A percentile compares a stretch with the other conserved stretches of the same genome.
Evolutionary conservation across 1,139 yeast species (phyloP).

Genomic region (Taiozyma sp.): DNA sequence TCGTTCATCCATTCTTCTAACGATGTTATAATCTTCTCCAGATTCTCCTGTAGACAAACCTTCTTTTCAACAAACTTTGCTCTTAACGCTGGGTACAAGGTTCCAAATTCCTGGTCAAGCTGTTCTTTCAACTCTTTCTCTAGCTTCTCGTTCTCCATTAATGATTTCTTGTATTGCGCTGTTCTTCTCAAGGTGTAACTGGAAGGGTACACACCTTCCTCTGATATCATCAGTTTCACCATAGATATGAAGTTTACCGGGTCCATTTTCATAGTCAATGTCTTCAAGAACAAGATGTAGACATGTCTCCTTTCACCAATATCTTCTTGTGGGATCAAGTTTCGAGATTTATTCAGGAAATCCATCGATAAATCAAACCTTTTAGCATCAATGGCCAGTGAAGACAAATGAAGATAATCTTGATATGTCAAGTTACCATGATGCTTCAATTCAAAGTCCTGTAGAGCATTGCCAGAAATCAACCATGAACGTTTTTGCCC

Average conservation of each 20-base stretch:
- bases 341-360: background rate
- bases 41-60: background rate
- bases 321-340: background rate
- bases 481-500: background rate
- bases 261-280: background rate
- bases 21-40: background rate
- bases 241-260: background rate
- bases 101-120: background rate
- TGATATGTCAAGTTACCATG: constrained; percentile 1
- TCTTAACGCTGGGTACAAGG: background rate
- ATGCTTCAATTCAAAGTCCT: constrained; percentile 9
- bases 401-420: constrained; percentile 11
- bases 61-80: constrained; percentile 1
- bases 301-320: constrained; percentile 1
- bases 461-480: background rate
- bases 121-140: background rate
- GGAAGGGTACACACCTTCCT: background rate
- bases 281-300: constrained; percentile 1
- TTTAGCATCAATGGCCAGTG: constrained; percentile 3
- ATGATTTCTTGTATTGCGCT: background rate
- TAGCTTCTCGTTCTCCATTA: background rate
- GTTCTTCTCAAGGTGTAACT: constrained; percentile 1
- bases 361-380: background rate
- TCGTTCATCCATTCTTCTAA: constrained; percentile 7
- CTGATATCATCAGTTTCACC: background rate